Evolutionary conservation across 2,329 filamentous ascomycete genomes (phyloP).

Genomic region (Blumeria hordei): DNA sequence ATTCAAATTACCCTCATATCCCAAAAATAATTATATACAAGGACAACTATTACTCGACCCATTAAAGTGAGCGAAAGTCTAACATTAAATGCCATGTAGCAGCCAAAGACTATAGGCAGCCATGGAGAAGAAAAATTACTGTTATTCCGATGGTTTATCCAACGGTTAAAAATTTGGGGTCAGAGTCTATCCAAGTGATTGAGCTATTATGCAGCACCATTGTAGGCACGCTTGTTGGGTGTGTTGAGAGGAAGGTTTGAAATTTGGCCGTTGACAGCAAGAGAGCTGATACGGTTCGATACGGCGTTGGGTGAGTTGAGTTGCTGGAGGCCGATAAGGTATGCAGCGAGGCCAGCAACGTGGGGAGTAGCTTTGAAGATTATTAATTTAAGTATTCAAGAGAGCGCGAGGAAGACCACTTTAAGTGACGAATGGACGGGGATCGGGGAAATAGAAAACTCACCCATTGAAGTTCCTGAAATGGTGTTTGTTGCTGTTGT

Average conservation of each 20-base stretch:
- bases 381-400: not conserved
- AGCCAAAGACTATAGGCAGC: no score
- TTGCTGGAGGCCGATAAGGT: slow-evolving; percentile 24
- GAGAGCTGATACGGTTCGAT: not conserved
- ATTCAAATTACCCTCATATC: no score
- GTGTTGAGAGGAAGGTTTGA: not conserved
- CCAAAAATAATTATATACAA: no score
- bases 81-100: no score
- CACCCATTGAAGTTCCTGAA: slow-evolving; percentile 34
- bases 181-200: no score
- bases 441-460: not conserved
- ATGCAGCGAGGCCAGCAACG: slow-evolving; percentile 32
- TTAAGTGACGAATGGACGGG: not conserved
- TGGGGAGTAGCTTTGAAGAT: slow-evolving; percentile 23
- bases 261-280: not conserved
- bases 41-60: no score
- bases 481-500: slow-evolving; percentile 23
- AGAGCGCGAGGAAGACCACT: slow-evolving; percentile 27
- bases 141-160: no score
- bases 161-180: no score
- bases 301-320: slow-evolving; percentile 5
- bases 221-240: not conserved
- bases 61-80: no score
- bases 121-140: no score
- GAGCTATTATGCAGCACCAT: not conserved